These are phyloP conservation scores for Powellomyces hirtus DNA, from an alignment of 192 early-diverging fungal species.

Conservation along the genomic window DNA sequence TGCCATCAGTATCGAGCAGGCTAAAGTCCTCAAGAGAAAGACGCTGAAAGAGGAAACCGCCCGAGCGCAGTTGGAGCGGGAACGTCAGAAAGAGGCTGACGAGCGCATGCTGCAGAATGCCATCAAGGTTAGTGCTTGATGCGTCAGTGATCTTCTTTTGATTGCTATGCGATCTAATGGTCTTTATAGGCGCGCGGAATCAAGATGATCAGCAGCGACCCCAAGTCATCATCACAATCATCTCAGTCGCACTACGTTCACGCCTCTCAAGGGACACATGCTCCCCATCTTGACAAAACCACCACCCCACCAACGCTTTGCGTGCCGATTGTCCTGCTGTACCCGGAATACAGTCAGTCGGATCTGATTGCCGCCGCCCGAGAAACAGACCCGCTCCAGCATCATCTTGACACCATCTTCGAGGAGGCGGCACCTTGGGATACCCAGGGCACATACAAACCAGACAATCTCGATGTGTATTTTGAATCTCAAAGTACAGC, in stretches of 20 bases:
- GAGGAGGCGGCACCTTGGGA: slow-evolving; percentile 79
- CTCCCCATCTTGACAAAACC: slow-evolving; percentile 40
- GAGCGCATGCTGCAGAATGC: slow-evolving; percentile 46
- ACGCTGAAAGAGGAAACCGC: slow-evolving; percentile 40
- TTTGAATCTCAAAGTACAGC: slow-evolving; percentile 63
- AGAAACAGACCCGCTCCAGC: slow-evolving; percentile 77
- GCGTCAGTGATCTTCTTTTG: neutral
- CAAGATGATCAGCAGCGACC: slow-evolving; percentile 8
- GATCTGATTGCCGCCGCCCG: slow-evolving; percentile 85
- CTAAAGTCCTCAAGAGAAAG: slow-evolving; percentile 42
- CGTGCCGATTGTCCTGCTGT: slow-evolving; percentile 89
- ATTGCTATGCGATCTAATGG: neutral
- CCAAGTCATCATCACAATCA: slow-evolving; percentile 2
- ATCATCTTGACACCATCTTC: slow-evolving; percentile 84
- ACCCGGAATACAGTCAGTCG: slow-evolving; percentile 89
- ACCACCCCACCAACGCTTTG: slow-evolving; percentile 41
- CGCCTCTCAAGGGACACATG: slow-evolving; percentile 38
- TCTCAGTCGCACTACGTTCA: slow-evolving; percentile 35
- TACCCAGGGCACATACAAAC: slow-evolving; percentile 56
- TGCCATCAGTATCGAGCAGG: slow-evolving; percentile 36
- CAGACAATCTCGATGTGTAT: slow-evolving; percentile 73
- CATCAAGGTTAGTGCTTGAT: slow-evolving; percentile 37
- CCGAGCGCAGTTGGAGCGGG: slow-evolving; percentile 47
- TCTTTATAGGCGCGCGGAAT: neutral
- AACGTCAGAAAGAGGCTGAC: slow-evolving; percentile 41